Conservation (phyloP, 176 grass and related monocot genomes). For the Guadua angustifolia region DNA sequence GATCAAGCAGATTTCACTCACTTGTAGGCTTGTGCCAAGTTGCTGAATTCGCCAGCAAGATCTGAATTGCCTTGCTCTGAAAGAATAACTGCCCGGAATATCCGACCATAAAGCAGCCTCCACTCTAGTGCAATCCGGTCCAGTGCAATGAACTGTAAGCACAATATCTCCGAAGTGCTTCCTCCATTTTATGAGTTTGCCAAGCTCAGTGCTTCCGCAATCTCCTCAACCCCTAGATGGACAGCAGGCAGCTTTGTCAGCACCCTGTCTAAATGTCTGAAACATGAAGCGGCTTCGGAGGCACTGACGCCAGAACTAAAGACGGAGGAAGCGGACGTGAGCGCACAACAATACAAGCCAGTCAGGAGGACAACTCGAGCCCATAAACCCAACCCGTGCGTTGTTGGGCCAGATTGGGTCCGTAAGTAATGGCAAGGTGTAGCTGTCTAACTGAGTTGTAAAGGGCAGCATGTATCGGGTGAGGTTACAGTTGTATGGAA, state of each 20-base stretch:
- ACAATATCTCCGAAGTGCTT: slow-evolving; percentile 90
- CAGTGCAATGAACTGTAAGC: slow-evolving; percentile 66
- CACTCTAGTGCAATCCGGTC: slow-evolving; percentile 73
- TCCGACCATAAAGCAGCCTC: slow-evolving; percentile 91
- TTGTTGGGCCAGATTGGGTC: too few relatives aligned
- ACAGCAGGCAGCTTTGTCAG: slow-evolving; percentile 63
- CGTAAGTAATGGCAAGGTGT: too few relatives aligned
- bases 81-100: slow-evolving; percentile 85
- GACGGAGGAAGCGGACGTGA: too few relatives aligned
- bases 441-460: too few relatives aligned
- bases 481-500: too few relatives aligned
- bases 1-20: slow-evolving; percentile 55
- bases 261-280: too few relatives aligned
- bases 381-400: too few relatives aligned
- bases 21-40: slow-evolving; percentile 79
- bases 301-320: too few relatives aligned
- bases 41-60: slow-evolving; percentile 67
- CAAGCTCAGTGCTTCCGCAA: slow-evolving; percentile 68
- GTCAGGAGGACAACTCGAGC: too few relatives aligned
- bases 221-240: slow-evolving; percentile 89
- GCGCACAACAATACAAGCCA: too few relatives aligned
- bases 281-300: too few relatives aligned
- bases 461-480: too few relatives aligned
- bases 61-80: slow-evolving; percentile 67
- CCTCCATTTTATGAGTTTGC: slow-evolving; percentile 93